Percentiles rank a stretch among this genome's conserved stretches.
These are phyloP conservation scores for Elaeis oleifera DNA, from an alignment of 202 grass and related monocot species.

Conservation along the genomic window DNA sequence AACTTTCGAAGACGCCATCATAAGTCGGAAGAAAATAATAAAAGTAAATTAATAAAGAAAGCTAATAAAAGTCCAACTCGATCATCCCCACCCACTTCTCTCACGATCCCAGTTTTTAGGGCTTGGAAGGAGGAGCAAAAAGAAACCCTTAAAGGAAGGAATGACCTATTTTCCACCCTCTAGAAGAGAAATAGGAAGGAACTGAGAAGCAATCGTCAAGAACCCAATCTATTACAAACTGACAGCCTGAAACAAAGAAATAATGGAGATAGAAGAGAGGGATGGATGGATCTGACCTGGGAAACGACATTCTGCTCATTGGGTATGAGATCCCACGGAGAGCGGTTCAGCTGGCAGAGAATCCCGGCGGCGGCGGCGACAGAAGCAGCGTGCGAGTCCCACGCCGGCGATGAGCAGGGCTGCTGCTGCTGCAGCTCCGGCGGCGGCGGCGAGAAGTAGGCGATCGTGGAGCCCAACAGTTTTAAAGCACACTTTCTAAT, in stretches of 20 bases:
- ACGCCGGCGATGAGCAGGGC: too few species aligned
- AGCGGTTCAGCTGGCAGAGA: slow-evolving; percentile 45
- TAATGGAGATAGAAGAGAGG: background rate
- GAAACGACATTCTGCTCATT: slow-evolving; percentile 15
- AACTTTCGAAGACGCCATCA: too few species aligned
- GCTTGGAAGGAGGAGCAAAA: background rate
- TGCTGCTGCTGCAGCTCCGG: too few species aligned
- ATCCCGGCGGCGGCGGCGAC: background rate
- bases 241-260: background rate
- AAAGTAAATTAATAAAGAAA: background rate
- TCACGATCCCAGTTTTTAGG: background rate
- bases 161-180: background rate
- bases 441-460: background rate
- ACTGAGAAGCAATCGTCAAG: slow-evolving; percentile 4
- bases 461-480: slow-evolving; percentile 22
- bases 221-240: background rate
- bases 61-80: background rate
- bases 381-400: background rate
- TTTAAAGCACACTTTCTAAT: slow-evolving; percentile 40
- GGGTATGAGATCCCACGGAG: slow-evolving; percentile 47
- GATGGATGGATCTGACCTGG: slow-evolving; percentile 24
- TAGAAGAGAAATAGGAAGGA: slow-evolving; percentile 5
- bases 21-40: background rate
- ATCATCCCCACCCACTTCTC: background rate
- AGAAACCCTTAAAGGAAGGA: slow-evolving; percentile 19